Evolutionary conservation across 2,329 filamentous ascomycete genomes (phyloP).

Genomic region (Colletotrichum tropicale): DNA sequence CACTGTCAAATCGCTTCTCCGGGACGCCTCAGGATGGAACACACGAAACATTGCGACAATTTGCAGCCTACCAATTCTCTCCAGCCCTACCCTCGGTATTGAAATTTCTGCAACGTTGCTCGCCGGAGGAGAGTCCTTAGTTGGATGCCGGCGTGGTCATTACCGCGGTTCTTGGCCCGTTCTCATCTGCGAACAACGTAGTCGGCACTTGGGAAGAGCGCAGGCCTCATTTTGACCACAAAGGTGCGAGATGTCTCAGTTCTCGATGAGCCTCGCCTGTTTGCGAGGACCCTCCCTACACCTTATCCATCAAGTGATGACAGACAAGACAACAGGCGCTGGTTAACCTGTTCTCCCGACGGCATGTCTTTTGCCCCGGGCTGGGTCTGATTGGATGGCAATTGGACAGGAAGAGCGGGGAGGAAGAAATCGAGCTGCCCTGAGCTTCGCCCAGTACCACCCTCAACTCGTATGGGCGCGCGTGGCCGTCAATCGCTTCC

Average conservation of each 20-base stretch:
- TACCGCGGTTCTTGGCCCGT: background rate
- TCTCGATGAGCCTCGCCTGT: background rate
- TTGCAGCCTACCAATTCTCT: background rate
- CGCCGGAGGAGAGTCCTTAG: background rate
- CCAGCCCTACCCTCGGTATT: background rate
- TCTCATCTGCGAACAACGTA: background rate
- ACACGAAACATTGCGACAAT: background rate
- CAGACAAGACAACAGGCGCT: background rate
- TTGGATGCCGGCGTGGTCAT: background rate
- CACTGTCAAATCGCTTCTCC: background rate
- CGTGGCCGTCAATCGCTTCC: background rate
- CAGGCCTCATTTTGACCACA: background rate
- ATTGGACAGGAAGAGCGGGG: background rate
- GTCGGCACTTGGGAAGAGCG: background rate
- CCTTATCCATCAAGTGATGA: background rate
- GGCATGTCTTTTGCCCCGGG: background rate
- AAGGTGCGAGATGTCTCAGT: background rate
- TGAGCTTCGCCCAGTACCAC: background rate
- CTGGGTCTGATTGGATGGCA: background rate
- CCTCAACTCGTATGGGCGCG: background rate
- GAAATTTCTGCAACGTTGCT: background rate
- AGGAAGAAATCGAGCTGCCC: background rate
- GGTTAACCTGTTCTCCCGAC: background rate
- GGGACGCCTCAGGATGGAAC: background rate
- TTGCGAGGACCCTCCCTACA: background rate